These are phyloP conservation scores for Citrullus amarus DNA, from an alignment of 306 rosid species.

Conservation along the genomic window DNA sequence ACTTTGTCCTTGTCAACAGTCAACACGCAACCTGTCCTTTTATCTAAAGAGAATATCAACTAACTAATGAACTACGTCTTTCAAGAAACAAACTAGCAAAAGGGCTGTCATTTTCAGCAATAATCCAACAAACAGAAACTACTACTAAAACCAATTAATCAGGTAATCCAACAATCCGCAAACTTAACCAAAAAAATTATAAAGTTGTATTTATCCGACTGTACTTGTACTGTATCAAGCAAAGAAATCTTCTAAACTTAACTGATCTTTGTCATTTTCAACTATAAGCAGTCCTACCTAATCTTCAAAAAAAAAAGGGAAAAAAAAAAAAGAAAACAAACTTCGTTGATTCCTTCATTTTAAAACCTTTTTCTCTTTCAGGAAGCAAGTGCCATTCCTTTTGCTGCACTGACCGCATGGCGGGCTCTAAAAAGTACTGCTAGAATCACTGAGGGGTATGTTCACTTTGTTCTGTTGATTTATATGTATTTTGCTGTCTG, in stretches of 20 bases:
- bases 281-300: not conserved
- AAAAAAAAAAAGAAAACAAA: not conserved
- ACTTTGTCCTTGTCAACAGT: not conserved
- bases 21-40: not conserved
- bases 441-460: slow-evolving; percentile 85
- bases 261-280: not conserved
- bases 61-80: not conserved
- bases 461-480: not conserved
- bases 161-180: not conserved
- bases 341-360: not conserved
- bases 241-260: not conserved
- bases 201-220: not conserved
- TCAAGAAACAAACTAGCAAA: not conserved
- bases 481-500: not conserved
- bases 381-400: slow-evolving; percentile 97
- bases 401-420: slow-evolving; percentile 98
- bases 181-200: not conserved
- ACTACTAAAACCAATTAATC: not conserved
- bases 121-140: not conserved
- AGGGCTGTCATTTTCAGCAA: not conserved
- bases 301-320: too few relatives aligned
- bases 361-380: slow-evolving; percentile 8
- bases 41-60: not conserved
- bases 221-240: not conserved
- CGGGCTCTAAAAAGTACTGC: slow-evolving; percentile 87